Base-by-base conservation (phyloP, 2,329 filamentous ascomycete genomes). In the Rosellinia necatrix region DNA sequence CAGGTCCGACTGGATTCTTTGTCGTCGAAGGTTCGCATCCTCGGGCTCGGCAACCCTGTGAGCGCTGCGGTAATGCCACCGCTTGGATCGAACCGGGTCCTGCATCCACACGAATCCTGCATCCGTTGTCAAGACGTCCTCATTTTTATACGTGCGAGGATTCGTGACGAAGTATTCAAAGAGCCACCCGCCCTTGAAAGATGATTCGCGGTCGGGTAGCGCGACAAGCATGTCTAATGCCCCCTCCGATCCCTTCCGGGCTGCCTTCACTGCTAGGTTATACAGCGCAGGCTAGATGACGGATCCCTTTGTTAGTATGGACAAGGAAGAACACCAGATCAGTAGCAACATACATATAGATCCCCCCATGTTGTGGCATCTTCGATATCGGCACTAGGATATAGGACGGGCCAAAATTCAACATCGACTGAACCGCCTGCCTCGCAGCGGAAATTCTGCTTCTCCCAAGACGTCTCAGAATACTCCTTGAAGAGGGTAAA, bases 131-230 rank as follows among this genome's bases (percentile, higher is more conserved):
- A 5, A 15, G 40, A 25, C 15, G 29, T 15, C 22, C 6, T 15
- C 9, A 24, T 22, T 13, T 24, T 12, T 21, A 21, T 13, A 37
- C 1, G 12, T 42, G 9, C 1, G 5, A 15, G 25, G 43, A 4
- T 44, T 2, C 6, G 29, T 17, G 4, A 17, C 43, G 6, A 17
- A 49, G 25, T 52, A 55, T 10, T 59, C 51, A 9, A 59, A 59
- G 27, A 59, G 56, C 56, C 51, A 59, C 21, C 56, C 46, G 19
- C 47, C 35, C 12, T 30, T 49, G 35, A 29, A 50, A 17, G 44
- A 22, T 10, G 19, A 34, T 22, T 49, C 22, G 4, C 22, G 10
- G 13, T 52, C 56, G 9, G 51, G 56, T 6, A 48, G 55, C 6
- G 50, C 46, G 15, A 54, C 37, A 22, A 49, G 44, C 44, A 51